phyloP scores from a whole-genome alignment of 2,329 filamentous ascomycete species.

The Mollisiaceae sp. region DNA sequence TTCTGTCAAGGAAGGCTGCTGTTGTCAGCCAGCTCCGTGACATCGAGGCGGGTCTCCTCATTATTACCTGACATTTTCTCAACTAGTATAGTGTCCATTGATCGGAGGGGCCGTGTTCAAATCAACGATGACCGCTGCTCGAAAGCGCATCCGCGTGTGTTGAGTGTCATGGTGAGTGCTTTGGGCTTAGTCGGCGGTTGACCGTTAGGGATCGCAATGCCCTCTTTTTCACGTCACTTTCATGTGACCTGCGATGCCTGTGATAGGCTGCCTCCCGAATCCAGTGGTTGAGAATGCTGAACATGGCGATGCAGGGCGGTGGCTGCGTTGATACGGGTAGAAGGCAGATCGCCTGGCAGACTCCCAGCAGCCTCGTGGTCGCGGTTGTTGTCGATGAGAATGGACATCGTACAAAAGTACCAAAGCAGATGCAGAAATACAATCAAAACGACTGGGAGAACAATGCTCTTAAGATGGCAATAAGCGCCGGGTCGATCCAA shows the following conservation, averaged over 20 bases:
- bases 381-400: not conserved
- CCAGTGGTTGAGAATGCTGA: not conserved
- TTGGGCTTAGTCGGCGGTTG: not conserved
- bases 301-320: not conserved
- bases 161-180: not conserved
- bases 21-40: not conserved
- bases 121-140: not conserved
- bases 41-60: not conserved
- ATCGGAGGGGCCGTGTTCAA: not conserved
- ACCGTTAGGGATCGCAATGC: not conserved
- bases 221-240: not conserved
- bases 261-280: not conserved
- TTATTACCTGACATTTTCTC: not conserved
- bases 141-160: not conserved
- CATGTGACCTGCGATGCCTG: not conserved
- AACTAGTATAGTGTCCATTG: not conserved
- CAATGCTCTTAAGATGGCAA: not conserved
- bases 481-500: not conserved
- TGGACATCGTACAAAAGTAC: not conserved
- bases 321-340: not conserved
- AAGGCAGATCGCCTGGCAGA: not conserved
- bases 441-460: not conserved
- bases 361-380: not conserved
- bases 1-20: not conserved
- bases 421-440: not conserved